Evolutionary conservation across 306 rosid species (phyloP), one percentile per base, ranked within the genome.

Genomic region (Vicia faba): DNA sequence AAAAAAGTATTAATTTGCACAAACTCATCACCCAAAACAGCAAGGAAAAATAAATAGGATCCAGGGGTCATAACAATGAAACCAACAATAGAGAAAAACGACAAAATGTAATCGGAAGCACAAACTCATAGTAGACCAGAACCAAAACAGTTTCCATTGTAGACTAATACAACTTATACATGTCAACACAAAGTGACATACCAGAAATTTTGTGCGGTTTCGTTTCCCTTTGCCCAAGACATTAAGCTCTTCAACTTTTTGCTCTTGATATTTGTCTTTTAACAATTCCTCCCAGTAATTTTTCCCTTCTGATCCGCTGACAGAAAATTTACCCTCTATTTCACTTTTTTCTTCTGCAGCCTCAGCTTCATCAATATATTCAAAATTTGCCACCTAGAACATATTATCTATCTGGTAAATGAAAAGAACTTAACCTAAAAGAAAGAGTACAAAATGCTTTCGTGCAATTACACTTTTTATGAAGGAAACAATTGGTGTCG

Each of bases 211-310:
- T 14, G 83, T 86, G 11, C 99, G 96, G 69, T 86, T 86, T 70
- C 99, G 83, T 80, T 89, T 93, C 74, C 97, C 90, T 77, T 93
- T 93, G 46, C 99, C 99, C 82, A 93, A 77, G 58, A 97, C 63
- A 65, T 77, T 88, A 56, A 77, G 82, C 80, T 88, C 97, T 76
- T 90, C 99, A 68, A 82, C 77, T 79, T 90, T 82, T 64, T 86
- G 95, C 77, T 75, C 97, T 82, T 90, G 88, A 66, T 86, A 86
- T 69, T 36, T 86, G 79, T 90, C 99, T 83, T 49, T 82, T 50
- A 93, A 66, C 84, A 93, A 81, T 71, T 93, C 99, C 76, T 93
- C 97, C 99, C 99, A 93, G 85, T 73, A 93, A 75, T 11, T 82
- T 49, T 85, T 53, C 56, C 83, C 83, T 61, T 89, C 98, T n/a